These are phyloP conservation scores for Linnemannia schmuckeri DNA, from an alignment of 192 early-diverging fungal genomes.

Conservation along the genomic window DNA sequence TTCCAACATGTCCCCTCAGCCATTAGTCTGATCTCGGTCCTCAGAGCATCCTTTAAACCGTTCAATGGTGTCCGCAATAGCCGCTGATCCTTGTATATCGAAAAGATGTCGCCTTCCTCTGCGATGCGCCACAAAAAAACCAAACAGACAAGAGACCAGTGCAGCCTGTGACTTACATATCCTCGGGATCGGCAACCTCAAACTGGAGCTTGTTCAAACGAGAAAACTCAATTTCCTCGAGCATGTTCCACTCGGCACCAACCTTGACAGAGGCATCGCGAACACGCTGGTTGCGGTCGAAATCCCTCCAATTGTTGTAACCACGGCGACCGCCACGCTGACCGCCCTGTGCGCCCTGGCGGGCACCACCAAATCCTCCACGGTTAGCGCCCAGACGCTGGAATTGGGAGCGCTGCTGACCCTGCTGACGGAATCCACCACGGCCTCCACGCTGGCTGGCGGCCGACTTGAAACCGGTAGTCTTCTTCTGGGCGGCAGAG, in stretches of 20 bases:
- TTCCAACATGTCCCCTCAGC: not conserved
- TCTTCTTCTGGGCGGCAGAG: conserved; percentile 74
- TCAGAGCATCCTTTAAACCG: not conserved
- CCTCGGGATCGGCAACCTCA: conserved; percentile 80
- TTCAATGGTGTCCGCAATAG: not conserved
- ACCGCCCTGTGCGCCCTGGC: conserved; percentile 40
- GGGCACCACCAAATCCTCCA: conserved; percentile 56
- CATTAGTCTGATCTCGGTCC: not conserved
- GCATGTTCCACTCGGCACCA: conserved; percentile 89
- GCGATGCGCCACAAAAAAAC: not conserved
- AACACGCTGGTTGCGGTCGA: conserved; percentile 71
- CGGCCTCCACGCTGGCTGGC: conserved; percentile 61
- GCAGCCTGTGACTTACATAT: conserved; percentile 71
- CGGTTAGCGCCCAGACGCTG: conserved; percentile 56
- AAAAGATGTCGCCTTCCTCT: not conserved
- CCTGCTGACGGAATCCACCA: conserved; percentile 61
- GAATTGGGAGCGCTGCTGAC: conserved; percentile 55
- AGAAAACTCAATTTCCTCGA: conserved; percentile 95
- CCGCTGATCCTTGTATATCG: not conserved
- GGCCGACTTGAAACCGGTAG: conserved; percentile 62
- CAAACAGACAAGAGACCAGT: not conserved
- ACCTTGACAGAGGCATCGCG: conserved; percentile 91
- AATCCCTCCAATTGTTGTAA: conserved; percentile 65
- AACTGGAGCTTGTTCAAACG: conserved; percentile 88
- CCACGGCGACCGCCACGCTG: conserved; percentile 53